phyloP scores from a whole-genome alignment of 495 filamentous ascomycete genomes.

The Annulohypoxylon maeteangense region DNA sequence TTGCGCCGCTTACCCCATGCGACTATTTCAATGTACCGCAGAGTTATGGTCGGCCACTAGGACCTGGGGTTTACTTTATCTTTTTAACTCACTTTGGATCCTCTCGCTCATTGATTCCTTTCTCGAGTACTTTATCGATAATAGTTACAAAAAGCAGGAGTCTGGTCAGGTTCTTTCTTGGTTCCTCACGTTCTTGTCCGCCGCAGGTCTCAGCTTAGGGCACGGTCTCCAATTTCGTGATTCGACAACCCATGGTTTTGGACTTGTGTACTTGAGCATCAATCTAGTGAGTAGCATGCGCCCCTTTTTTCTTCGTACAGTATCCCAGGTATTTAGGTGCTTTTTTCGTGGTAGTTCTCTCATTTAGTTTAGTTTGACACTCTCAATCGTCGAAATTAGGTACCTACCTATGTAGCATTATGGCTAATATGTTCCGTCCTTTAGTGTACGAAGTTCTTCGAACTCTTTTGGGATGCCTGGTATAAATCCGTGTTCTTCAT shows the following conservation, averaged over 20 bases:
- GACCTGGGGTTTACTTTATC: slow-evolving; percentile 4
- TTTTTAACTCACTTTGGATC: slow-evolving; percentile 1
- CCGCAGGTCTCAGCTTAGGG: background rate
- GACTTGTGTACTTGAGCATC: slow-evolving; percentile 5
- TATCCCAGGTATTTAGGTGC: background rate
- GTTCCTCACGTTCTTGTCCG: background rate
- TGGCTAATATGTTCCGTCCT: background rate
- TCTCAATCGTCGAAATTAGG: background rate
- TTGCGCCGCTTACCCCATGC: slow-evolving; percentile 3
- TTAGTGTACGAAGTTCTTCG: background rate
- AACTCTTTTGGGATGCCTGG: background rate
- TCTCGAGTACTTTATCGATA: background rate
- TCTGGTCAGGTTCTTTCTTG: background rate
- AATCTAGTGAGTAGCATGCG: slow-evolving; percentile 4
- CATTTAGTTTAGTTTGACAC: background rate
- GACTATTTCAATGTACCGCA: background rate
- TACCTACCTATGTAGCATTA: too few species aligned
- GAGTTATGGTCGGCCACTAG: background rate
- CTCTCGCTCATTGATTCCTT: background rate
- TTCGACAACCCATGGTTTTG: slow-evolving; percentile 10
- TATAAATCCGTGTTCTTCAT: background rate
- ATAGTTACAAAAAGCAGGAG: background rate
- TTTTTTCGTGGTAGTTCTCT: too few species aligned
- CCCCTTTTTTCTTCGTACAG: background rate
- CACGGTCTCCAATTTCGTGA: slow-evolving; percentile 4